Evolutionary conservation across 2,329 filamentous ascomycete genomes (phyloP).

Genomic region (Colletotrichum sojae): DNA sequence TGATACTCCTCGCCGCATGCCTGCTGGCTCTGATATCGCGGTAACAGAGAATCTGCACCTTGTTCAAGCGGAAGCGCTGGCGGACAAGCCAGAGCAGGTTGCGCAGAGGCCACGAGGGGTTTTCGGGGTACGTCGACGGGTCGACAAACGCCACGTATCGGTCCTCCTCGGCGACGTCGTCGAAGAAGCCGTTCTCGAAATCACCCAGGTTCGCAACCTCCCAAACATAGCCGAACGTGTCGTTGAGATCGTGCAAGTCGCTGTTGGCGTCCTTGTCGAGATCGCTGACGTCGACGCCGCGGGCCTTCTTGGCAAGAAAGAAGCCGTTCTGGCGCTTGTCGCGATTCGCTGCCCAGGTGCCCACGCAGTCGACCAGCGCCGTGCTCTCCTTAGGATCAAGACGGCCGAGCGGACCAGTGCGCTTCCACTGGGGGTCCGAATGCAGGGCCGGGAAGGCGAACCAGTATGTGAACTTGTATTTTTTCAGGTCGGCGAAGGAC

Average conservation of each 20-base stretch:
- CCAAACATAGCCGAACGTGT: conserved; percentile 74
- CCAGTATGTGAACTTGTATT: conserved; percentile 98
- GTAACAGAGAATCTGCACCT: conserved; percentile 90
- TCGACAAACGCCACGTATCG: conserved; percentile 90
- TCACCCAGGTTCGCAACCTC: conserved; percentile 80
- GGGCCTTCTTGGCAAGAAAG: conserved; percentile 89
- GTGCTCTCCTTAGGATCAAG: conserved; percentile 80
- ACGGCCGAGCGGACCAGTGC: conserved; percentile 66
- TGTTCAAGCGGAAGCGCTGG: conserved; percentile 82
- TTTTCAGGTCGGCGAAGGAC: conserved; percentile 96
- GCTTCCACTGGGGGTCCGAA: conserved; percentile 87
- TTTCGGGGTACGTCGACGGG: conserved; percentile 88
- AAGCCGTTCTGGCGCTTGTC: conserved; percentile 93
- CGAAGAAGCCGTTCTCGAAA: conserved; percentile 92
- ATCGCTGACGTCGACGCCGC: conserved; percentile 45
- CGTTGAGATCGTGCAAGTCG: conserved; percentile 41
- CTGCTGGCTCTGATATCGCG: conserved; percentile 84
- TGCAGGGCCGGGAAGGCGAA: conserved; percentile 96
- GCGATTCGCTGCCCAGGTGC: conserved; percentile 86
- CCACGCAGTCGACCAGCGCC: conserved; percentile 83
- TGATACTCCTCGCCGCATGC: conserved; percentile 85
- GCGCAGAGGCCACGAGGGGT: conserved; percentile 92
- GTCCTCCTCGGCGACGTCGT: conserved; percentile 78
- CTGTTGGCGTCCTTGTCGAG: conserved; percentile 38
- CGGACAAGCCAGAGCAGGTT: conserved; percentile 90